A percentile compares a stretch with the other conserved stretches of the same genome.
These are phyloP conservation scores for Cornus controversa DNA, from an alignment of 148 eudicot genomes.

Conservation along the genomic window DNA sequence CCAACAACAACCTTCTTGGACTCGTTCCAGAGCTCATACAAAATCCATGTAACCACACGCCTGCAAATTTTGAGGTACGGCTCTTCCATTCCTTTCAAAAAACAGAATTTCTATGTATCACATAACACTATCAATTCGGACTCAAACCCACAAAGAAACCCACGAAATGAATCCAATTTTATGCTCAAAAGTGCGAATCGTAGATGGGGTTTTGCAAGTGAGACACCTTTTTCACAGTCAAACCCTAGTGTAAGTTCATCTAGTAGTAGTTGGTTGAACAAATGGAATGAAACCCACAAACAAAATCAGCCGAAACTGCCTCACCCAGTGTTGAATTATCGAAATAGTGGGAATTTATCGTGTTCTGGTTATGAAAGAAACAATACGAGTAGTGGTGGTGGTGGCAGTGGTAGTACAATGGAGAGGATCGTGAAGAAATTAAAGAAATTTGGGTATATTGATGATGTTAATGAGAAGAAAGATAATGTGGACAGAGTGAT, in stretches of 20 bases:
- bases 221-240: conserved; percentile 19
- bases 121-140: conserved; percentile 23
- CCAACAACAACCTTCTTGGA: conserved; percentile 49
- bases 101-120: conserved; percentile 20
- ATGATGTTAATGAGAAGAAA: conserved; percentile 51
- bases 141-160: conserved; percentile 23
- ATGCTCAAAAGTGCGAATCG: conserved; percentile 16
- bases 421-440: conserved; percentile 80
- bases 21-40: conserved; percentile 54
- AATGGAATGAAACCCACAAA: conserved; percentile 63
- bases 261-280: conserved; percentile 63
- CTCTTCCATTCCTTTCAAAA: conserved; percentile 32
- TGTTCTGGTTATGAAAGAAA: conserved; percentile 34
- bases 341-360: conserved; percentile 31
- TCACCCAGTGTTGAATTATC: conserved; percentile 41
- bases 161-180: conserved; percentile 28
- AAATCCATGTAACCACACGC: conserved; percentile 42
- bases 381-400: conserved; percentile 22
- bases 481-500: conserved; percentile 38
- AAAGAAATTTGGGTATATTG: conserved; percentile 79
- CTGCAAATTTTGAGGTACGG: conserved; percentile 55
- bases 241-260: conserved; percentile 20
- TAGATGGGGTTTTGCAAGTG: conserved; percentile 15
- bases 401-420: conserved; percentile 75
- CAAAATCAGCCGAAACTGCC: conserved; percentile 42